A percentile compares a stretch with the other conserved stretches of the same genome.
phyloP scores from a whole-genome alignment of 202 grass and related monocot species.

The Digitaria exilis region DNA sequence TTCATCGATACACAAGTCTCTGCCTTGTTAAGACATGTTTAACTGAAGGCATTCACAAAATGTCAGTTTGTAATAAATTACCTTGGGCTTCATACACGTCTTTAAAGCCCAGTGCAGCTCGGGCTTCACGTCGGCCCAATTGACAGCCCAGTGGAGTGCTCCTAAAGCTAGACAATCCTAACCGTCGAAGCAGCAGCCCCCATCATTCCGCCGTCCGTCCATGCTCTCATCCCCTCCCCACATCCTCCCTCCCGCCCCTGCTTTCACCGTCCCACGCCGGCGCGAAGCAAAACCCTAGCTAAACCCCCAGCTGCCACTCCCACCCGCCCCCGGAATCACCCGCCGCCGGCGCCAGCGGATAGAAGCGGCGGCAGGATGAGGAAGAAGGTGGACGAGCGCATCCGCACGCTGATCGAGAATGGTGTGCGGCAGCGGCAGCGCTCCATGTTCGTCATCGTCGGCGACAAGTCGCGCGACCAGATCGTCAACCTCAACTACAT shows the following conservation, averaged over 20 bases:
- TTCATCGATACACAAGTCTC: too few relatives aligned
- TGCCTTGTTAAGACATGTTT: too few relatives aligned
- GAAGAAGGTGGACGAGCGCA: slow-evolving; percentile 96
- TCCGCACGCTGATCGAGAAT: slow-evolving; percentile 90
- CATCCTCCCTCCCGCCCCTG: neutral
- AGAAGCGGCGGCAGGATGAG: slow-evolving; percentile 56
- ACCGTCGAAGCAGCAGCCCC: neutral
- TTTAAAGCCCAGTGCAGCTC: neutral
- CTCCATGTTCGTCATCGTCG: slow-evolving; percentile 95
- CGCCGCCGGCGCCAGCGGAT: neutral
- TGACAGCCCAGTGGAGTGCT: neutral
- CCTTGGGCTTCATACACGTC: too few relatives aligned
- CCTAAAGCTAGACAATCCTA: neutral
- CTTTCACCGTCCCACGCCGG: neutral
- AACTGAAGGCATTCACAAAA: too few relatives aligned
- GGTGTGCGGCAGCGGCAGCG: slow-evolving; percentile 84
- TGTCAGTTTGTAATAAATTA: too few relatives aligned
- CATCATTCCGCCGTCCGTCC: neutral
- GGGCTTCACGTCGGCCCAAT: neutral
- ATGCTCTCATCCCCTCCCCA: neutral
- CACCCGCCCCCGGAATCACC: neutral
- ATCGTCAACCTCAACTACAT: slow-evolving; percentile 96
- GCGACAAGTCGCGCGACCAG: slow-evolving; percentile 95
- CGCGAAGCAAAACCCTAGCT: slow-evolving; percentile 22
- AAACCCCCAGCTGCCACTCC: neutral